Conservation (phyloP, 176 grass and related monocot genomes). For the Oryza glumipatula region DNA sequence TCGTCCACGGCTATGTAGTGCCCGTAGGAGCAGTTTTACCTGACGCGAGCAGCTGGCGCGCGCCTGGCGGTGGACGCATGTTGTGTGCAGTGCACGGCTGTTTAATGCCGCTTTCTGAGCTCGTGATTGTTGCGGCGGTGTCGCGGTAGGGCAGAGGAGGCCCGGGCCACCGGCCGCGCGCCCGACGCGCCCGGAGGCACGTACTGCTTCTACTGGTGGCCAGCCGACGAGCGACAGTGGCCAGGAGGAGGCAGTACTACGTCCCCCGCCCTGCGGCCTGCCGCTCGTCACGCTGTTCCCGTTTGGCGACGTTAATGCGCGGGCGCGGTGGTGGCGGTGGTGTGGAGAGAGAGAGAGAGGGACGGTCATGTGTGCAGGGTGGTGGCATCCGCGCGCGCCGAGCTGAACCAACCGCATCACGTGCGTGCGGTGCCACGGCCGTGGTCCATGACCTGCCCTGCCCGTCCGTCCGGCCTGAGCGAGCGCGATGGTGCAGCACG, state of each 20-base stretch:
- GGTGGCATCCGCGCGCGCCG: not conserved
- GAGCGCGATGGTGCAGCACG: not conserved
- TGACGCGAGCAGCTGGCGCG: not conserved
- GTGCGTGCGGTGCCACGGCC: not conserved
- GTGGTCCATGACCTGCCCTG: not conserved
- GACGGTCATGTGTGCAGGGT: not conserved
- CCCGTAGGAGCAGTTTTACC: slow-evolving; percentile 18
- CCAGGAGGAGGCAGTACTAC: not conserved
- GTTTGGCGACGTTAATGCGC: slow-evolving; percentile 30
- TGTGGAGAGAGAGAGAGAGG: not conserved
- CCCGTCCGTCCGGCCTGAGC: not conserved
- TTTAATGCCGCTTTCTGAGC: not conserved
- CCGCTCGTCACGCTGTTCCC: slow-evolving; percentile 28
- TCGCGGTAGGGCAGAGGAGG: not conserved
- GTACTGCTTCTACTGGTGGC: not conserved
- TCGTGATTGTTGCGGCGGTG: not conserved
- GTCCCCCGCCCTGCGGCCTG: not conserved
- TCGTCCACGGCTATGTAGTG: slow-evolving; percentile 19
- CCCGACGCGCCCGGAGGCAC: too few relatives aligned
- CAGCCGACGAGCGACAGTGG: not conserved
- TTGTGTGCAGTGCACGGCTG: not conserved
- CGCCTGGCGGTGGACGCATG: not conserved
- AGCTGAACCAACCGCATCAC: not conserved
- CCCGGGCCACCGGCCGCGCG: not conserved
- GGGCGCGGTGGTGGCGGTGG: not conserved